A percentile compares a stretch with the other conserved stretches of the same genome.
Evolutionary conservation across 2,329 filamentous ascomycete species (phyloP).

Genomic region (Clonostachys rhizophaga): DNA sequence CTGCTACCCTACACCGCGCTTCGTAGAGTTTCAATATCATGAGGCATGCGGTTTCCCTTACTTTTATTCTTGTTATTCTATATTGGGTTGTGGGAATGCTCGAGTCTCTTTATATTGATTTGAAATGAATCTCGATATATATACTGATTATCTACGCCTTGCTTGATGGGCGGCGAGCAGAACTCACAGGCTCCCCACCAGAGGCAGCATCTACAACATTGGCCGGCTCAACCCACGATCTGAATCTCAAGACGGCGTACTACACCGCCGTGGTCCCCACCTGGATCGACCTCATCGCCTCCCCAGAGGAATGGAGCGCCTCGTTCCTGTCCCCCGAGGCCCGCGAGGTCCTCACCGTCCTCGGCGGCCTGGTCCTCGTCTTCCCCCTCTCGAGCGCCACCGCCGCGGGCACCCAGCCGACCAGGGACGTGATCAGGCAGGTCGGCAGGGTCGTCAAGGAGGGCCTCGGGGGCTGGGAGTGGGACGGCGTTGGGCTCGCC

Average conservation of each 20-base stretch:
- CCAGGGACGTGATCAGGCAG: conserved; percentile 39
- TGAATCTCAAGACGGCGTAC: conserved; percentile 53
- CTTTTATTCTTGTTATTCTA: too few species aligned
- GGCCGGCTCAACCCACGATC: conserved; percentile 55
- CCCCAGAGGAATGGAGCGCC: conserved; percentile 47
- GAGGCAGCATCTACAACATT: conserved; percentile 33
- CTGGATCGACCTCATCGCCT: conserved; percentile 60
- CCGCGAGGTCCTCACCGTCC: conserved; percentile 52
- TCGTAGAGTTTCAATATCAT: neutral
- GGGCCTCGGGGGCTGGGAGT: conserved; percentile 50
- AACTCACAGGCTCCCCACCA: conserved; percentile 44
- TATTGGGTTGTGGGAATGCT: too few species aligned
- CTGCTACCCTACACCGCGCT: neutral
- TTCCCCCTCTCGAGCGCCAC: conserved; percentile 16
- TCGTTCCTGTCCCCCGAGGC: conserved; percentile 59
- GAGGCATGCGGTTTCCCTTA: neutral
- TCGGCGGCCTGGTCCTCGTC: conserved; percentile 52
- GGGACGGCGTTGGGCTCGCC: conserved; percentile 61
- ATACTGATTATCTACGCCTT: too few species aligned
- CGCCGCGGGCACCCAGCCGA: conserved; percentile 6
- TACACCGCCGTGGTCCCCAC: conserved; percentile 57
- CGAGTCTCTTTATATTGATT: too few species aligned
- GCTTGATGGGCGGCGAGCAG: conserved; percentile 20
- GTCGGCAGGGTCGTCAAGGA: conserved; percentile 51
- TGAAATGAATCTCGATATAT: too few species aligned